Evolutionary conservation across 352 stramenopile genomes (phyloP), one percentile per base, ranked within the genome.

Genomic region (Pythium coloratum): DNA sequence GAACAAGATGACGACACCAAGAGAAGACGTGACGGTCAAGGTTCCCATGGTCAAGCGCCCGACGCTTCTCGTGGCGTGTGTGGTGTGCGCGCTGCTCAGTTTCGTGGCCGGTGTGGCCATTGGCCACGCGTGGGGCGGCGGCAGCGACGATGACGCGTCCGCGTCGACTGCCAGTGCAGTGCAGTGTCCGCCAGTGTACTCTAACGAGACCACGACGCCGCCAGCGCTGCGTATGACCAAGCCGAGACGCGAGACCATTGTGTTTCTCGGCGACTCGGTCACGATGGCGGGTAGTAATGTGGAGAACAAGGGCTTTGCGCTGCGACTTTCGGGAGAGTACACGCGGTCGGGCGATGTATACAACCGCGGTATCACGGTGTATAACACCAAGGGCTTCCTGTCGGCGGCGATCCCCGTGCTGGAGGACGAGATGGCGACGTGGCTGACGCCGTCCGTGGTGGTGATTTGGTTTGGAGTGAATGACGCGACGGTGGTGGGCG

Each of bases 381-480:
- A 62, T 26, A 62, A 46, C 20, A 62, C 56, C 38, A 53, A 40
- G 24, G 56, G 70, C 73, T 78, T 76, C 38, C 53, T 83, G 5
- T 46, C 81, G 49, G 73, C 69, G 20, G 76, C 71, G 13, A 55
- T 90, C 8, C 80, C 81, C 4, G 47, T 76, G n/a, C 44, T 86
- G n/a, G 66, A 68, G 14, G 51, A 66, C 0, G 80, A 90, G 50
- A 61, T 86, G 24, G 38, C 62, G 26, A 54, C 47, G 12, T 73
- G 65, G 76, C 54, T 65, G 10, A 36, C 46, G 49, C 75, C 75
- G 3, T 59, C 69, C 3, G 36, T 90, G 12, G 68, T 92, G 20
- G 86, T 73, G 26, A 40, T 90, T 10, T 90, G 77, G 74, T 70
- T 88, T 2, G 83, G 83, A 14, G 75, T 80, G 24, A 91, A 91